Percentiles rank a stretch among this genome's conserved stretches.
Conservation (phyloP, 768 basidiomycete genomes). For the Macrolepiota fuliginosa region DNA sequence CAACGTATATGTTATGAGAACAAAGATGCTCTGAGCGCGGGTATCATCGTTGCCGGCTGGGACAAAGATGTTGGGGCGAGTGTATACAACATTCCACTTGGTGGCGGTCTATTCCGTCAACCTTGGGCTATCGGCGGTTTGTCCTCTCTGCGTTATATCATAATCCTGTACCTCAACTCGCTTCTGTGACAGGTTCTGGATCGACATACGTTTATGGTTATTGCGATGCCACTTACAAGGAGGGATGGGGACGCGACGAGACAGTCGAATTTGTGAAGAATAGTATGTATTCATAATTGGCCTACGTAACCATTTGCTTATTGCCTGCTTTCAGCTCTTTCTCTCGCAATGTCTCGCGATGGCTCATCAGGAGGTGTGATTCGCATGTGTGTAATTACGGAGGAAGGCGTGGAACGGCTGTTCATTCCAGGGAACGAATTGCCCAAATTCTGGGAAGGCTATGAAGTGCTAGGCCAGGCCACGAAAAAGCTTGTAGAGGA, state of each 20-base stretch:
- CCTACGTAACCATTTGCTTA: constrained; percentile 1
- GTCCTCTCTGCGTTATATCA: constrained; percentile 18
- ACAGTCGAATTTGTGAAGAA: constrained; percentile 95
- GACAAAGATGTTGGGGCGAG: constrained; percentile 87
- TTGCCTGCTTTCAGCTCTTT: constrained; percentile 56
- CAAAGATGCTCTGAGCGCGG: constrained; percentile 86
- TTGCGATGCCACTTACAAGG: constrained; percentile 96
- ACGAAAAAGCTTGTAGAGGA: constrained; percentile 31
- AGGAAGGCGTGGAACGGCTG: constrained; percentile 85
- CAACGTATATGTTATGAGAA: constrained; percentile 90
- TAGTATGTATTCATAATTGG: constrained; percentile 54
- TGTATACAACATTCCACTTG: constrained; percentile 96
- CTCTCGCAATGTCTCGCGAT: constrained; percentile 96
- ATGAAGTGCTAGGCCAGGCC: constrained; percentile 56
- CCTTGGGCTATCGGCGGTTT: constrained; percentile 98
- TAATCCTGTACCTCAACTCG: neutral
- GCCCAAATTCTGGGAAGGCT: constrained; percentile 88
- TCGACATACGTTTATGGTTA: constrained; percentile 99
- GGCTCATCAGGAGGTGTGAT: constrained; percentile 98
- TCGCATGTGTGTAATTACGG: constrained; percentile 95
- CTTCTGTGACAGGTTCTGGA: constrained; percentile 65
- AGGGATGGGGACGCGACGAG: constrained; percentile 87
- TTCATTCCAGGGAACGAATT: constrained; percentile 92
- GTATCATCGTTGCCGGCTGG: constrained; percentile 99
- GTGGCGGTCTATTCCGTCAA: constrained; percentile 94